Percentiles rank a stretch among this genome's conserved stretches.
Conservation (phyloP, 1,284 basidiomycete species). For the Binderoboletus segoi region DNA sequence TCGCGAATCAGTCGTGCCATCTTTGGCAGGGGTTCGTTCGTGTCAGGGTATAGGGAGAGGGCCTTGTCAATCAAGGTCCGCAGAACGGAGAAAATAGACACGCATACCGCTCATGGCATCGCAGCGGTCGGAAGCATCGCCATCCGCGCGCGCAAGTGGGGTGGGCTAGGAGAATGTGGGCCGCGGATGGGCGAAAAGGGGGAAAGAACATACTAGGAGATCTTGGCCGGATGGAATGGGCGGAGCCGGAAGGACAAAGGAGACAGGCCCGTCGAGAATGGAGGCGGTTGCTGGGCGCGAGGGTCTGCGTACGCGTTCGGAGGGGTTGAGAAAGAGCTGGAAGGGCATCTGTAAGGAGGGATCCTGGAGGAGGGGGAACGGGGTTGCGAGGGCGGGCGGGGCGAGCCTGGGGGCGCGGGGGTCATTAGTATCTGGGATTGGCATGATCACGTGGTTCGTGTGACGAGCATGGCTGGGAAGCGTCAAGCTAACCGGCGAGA, state of each 20-base stretch:
- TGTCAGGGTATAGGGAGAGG: constrained; percentile 28
- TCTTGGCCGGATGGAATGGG: constrained; percentile 13
- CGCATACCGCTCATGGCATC: constrained; percentile 29
- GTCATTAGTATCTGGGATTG: constrained; percentile 22
- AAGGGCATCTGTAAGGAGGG: constrained; percentile 35
- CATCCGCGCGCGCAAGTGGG: constrained; percentile 8
- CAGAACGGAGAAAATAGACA: not conserved
- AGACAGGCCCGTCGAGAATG: constrained; percentile 37
- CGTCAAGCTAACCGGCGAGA: not conserved
- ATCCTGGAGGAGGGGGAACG: constrained; percentile 31
- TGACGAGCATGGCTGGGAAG: constrained; percentile 3
- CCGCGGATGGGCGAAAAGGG: no score
- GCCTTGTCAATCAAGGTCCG: constrained; percentile 7
- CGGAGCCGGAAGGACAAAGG: constrained; percentile 28
- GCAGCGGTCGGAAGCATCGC: constrained; percentile 17
- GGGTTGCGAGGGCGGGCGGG: constrained; percentile 22
- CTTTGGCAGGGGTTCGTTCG: constrained; percentile 13
- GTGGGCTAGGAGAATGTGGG: no score
- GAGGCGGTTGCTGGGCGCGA: constrained; percentile 57
- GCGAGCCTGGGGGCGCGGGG: constrained; percentile 12
- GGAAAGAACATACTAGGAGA: constrained; percentile 9
- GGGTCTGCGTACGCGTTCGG: constrained; percentile 32
- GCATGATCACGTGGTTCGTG: constrained; percentile 32
- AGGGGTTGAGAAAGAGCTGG: constrained; percentile 25
- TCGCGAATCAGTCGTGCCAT: constrained; percentile 17